Conservation (phyloP, 2,329 filamentous ascomycete genomes). For the Arthroderma sp. region DNA sequence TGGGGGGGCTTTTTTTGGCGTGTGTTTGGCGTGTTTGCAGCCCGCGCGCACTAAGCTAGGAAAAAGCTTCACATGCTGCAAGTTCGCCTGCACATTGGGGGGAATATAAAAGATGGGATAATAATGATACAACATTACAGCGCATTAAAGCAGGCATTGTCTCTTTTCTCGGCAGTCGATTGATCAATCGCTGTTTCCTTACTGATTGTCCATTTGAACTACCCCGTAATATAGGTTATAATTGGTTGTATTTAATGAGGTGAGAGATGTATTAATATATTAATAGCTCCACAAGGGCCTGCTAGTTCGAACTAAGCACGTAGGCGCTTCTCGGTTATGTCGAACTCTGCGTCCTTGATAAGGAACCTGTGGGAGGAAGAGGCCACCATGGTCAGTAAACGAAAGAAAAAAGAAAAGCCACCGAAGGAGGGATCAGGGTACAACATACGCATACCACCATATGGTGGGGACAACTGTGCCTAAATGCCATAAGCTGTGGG, state of each 20-base stretch:
- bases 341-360: slow-evolving; percentile 71
- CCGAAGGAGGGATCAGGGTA: neutral
- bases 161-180: no score
- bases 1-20: neutral
- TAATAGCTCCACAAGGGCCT: neutral
- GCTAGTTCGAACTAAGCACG: slow-evolving; percentile 46
- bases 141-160: no score
- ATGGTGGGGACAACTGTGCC: slow-evolving; percentile 80
- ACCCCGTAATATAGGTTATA: no score
- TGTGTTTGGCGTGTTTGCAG: neutral
- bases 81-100: neutral
- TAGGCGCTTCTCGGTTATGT: slow-evolving; percentile 58
- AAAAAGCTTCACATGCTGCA: slow-evolving; percentile 1
- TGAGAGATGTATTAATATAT: neutral
- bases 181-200: no score
- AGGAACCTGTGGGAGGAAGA: slow-evolving; percentile 55
- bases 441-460: slow-evolving; percentile 85
- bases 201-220: no score
- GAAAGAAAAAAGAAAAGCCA: slow-evolving; percentile 1
- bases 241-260: neutral
- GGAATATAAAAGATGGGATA: neutral
- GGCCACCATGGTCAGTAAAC: neutral
- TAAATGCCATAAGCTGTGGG: slow-evolving; percentile 90
- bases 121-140: no score
- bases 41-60: neutral